Conservation (phyloP, 2,329 filamentous ascomycete species). For the Hymenoscyphus occultus region DNA sequence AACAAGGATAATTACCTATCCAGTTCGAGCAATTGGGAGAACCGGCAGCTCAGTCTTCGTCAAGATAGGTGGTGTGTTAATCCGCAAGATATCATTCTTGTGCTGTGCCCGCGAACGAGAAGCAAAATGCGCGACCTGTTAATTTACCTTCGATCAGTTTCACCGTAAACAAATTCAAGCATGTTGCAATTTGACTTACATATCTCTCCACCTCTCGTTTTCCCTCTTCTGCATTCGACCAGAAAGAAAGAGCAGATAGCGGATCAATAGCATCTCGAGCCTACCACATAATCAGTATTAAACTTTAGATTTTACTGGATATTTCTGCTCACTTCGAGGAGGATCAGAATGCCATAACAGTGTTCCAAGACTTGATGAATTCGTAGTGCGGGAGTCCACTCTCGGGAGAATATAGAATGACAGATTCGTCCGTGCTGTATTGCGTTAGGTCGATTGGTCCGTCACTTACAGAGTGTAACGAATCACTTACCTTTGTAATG, state of each 20-base stretch:
- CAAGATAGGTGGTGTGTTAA: too few species aligned
- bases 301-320: not conserved
- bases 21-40: too few species aligned
- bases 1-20: too few species aligned
- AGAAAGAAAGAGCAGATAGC: slow-evolving; percentile 25
- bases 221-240: slow-evolving; percentile 23
- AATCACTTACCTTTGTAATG: slow-evolving; percentile 27
- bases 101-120: too few species aligned
- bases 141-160: too few species aligned
- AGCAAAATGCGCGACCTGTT: too few species aligned
- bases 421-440: slow-evolving; percentile 28
- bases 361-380: slow-evolving; percentile 28
- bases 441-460: not conserved
- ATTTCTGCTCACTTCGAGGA: slow-evolving; percentile 21
- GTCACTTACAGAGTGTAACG: too few species aligned
- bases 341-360: slow-evolving; percentile 26
- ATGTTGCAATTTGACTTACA: slow-evolving; percentile 14
- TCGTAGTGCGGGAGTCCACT: slow-evolving; percentile 25
- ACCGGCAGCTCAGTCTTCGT: too few species aligned
- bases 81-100: too few species aligned
- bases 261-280: slow-evolving; percentile 24
- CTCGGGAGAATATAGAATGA: slow-evolving; percentile 28
- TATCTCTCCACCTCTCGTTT: slow-evolving; percentile 25
- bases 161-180: too few species aligned
- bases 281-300: not conserved